These are phyloP conservation scores for Fraxinus pennsylvanica DNA, from an alignment of 257 asterid genomes.

Conservation along the genomic window DNA sequence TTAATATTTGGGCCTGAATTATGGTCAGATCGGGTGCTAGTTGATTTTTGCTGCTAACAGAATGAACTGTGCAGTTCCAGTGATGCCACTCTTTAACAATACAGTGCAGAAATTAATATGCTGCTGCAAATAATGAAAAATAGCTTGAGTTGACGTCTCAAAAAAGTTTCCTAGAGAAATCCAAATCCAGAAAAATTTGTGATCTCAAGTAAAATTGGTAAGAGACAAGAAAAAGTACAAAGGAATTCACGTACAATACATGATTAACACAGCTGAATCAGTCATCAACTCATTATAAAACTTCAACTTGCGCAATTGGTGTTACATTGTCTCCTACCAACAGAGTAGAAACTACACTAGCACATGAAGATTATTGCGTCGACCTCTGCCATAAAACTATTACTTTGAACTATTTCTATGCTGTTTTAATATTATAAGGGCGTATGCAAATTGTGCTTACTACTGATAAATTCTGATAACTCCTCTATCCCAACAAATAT, in stretches of 20 bases:
- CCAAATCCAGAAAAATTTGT: neutral
- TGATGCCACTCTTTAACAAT: neutral
- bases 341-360: neutral
- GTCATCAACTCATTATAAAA: too few relatives aligned
- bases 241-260: slow-evolving; percentile 6
- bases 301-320: neutral
- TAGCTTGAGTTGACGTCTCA: neutral
- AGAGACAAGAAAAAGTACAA: neutral
- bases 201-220: neutral
- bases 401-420: slow-evolving; percentile 18
- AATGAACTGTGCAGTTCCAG: neutral
- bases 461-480: neutral
- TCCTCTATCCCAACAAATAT: neutral
- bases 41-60: neutral
- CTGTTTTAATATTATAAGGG: slow-evolving; percentile 15
- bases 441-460: slow-evolving; percentile 2
- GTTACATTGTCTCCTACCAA: neutral
- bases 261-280: neutral
- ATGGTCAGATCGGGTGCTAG: neutral
- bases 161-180: neutral
- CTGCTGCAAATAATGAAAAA: neutral
- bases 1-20: neutral
- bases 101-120: neutral
- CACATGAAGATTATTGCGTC: slow-evolving; percentile 16
- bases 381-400: slow-evolving; percentile 12